Base-by-base conservation (phyloP, 1,139 yeast species). In the Zygosaccharomyces sapae region DNA sequence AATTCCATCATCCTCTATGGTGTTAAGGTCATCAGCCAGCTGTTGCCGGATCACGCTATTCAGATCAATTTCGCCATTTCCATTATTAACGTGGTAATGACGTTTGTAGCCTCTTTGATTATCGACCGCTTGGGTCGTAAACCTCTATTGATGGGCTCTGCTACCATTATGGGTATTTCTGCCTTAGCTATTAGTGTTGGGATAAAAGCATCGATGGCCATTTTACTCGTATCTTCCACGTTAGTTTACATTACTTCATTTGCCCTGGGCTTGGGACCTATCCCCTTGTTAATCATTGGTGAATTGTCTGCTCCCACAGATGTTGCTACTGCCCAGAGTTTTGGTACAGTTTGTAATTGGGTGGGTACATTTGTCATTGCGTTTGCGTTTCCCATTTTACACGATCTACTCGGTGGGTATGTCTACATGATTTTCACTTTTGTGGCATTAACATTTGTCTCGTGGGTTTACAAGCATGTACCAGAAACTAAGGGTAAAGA, bases 301-400 rank as follows among this genome's bases (percentile, higher is more conserved):
- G 97, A 92, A 64, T 81, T 90, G 18, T 84, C 96, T 0, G 95
- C 88, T 49, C 72, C 79, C 1, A 79, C 79, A 47, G 94, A 92
- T 3, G 83, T 81, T 49, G 92, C 90, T 1, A 74, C 81, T 42
- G 97, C 97, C 1, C 98, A 92, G 67, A 83, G 95, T 62, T 83
- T 88, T 74, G 97, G 96, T 7, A 86, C 94, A 0, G 80, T 89
- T 9, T 79, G 87, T 71, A 92, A 90, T 66, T 90, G 97, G 97
- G 58, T 85, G 9, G 86, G 95, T 4, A 89, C 96, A 0, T 90
- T 92, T 60, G 57, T 81, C 1, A 82, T 90, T 35, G 97, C 96
- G 0, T 84, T 75, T 55, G 62, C 80, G 35, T 92, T 92, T 71
- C 98, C 98, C 1, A 69, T 83, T 4, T 66, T 86, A 41, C 81